Evolutionary conservation across 108 stramenopile genomes (phyloP), one percentile per base, ranked within the genome.

Genomic region (Conticribra guillardii): DNA sequence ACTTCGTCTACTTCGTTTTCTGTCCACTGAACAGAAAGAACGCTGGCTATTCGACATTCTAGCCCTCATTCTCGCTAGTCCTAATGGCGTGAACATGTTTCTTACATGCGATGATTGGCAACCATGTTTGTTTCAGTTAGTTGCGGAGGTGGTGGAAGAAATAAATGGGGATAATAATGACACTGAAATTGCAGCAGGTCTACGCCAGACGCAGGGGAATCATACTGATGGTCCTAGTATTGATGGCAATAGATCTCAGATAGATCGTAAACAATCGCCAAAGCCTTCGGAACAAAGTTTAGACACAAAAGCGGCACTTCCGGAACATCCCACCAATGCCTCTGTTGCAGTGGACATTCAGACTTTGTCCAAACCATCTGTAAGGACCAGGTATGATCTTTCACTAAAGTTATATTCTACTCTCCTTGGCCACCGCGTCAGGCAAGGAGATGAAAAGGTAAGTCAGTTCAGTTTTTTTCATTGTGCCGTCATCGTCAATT

Each of bases 71-170:
- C 45, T 73, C 4, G 74, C 74, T n/a, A 77, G 76, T 49, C 52
- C 67, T 14, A 33, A 41, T 7, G 82, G 71, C 37, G 63, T 87
- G 15, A 49, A 68, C 17, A 64, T 69, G n/a, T n/a, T 87, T 50
- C 60, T 87, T 8, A 47, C 58, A 34, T 70, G 66, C 32, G 76
- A 83, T 33, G 89, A 92, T 61, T 95, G 93, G 93, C 89, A 95
- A 51, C 80, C 90, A 0, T 68, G 73, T 64, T 33, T 95, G 26
- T 95, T 95, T 56, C 85, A 85, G 34, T 69, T 95, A n/a, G 61
- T 84, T 7, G 87, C 89, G 9, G 93, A 92, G 31, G 81, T 83
- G 47, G 57, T 89, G 0, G 93, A 95, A 71, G 86, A 87, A 64
- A 60, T 83, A 16, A 74, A 73, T 64, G 54, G 64, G 23, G 74